Evolutionary conservation across 2,329 filamentous ascomycete species (phyloP), one percentile per base, ranked within the genome.

Genomic region (Daldinia sp.): DNA sequence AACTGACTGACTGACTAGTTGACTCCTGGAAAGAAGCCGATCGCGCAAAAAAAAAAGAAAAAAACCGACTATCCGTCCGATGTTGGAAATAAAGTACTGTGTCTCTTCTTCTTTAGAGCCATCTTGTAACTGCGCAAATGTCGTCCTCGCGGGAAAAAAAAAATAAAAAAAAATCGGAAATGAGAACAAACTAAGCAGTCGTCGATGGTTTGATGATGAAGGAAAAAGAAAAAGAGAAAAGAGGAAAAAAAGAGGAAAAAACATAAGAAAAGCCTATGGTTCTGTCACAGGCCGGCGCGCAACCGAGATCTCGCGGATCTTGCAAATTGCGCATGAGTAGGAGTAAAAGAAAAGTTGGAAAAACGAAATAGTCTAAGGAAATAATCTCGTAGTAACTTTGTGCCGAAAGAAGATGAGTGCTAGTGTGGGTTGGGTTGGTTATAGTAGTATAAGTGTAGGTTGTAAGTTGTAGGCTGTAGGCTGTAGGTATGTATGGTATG

Each of bases 181-280:
- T 43, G 34, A 52, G 17, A 27, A 19, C 11, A n/a, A 1, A 10
- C 25, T 11, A 21, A 48, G n/a, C 9, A 27, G 21, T 10, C n/a
- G 1, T 21, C 13, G 27, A 29, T 29, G 8, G 4, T 5, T n/a
- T 13, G 25, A 19, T 48, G 29, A 15, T 43, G 17, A n/a, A 27
- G 21, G 2, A 8, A 35, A 37, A 47, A 35, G 9, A 30, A 43
- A n/a, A n/a, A n/a, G n/a, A n/a, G n/a, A n/a, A n/a, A n/a, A n/a
- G n/a, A n/a, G n/a, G n/a, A n/a, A n/a, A 19, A 23, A 35, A 35
- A 45, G 27, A 25, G 47, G 47, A 35, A 29, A 54, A 32, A 4
- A 54, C 34, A 58, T 15, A 48, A 57, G 59, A 58, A 58, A 53
- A 58, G 48, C 39, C 53, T 43, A 34, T 43, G 43, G 53, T 62